Conservation (phyloP, 352 stramenopile genomes). For the Phytophthora vignae region DNA sequence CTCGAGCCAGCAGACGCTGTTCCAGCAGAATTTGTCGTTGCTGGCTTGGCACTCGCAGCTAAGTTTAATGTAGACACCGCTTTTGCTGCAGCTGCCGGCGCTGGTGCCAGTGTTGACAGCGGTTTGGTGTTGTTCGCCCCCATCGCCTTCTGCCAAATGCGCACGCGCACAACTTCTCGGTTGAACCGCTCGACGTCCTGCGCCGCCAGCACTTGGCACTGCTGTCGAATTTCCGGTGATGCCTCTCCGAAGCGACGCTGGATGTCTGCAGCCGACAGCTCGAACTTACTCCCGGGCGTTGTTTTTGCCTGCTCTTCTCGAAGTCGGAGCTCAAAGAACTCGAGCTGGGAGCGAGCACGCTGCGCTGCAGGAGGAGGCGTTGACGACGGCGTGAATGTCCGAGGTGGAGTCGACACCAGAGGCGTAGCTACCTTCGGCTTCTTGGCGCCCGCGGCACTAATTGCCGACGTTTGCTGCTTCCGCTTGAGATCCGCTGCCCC, state of each 20-base stretch:
- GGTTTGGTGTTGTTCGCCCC: conserved; percentile 8
- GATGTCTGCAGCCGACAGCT: conserved; percentile 35
- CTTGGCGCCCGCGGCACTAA: conserved; percentile 7
- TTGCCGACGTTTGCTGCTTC: conserved; percentile 20
- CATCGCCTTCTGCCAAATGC: conserved; percentile 72
- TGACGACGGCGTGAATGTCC: conserved; percentile 46
- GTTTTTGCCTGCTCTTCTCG: conserved; percentile 14
- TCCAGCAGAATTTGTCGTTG: not conserved
- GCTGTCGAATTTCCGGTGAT: conserved; percentile 35
- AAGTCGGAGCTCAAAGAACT: conserved; percentile 56
- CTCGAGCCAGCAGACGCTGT: not conserved
- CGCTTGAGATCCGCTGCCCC: conserved; percentile 28
- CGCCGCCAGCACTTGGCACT: conserved; percentile 56
- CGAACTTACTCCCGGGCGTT: conserved; percentile 7
- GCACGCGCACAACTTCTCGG: conserved; percentile 59
- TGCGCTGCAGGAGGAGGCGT: conserved; percentile 48
- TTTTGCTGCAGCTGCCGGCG: not conserved
- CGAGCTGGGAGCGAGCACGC: conserved; percentile 40
- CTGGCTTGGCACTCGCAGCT: conserved; percentile 1
- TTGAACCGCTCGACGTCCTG: conserved; percentile 70
- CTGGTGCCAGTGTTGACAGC: conserved; percentile 1
- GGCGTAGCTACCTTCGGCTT: conserved; percentile 25
- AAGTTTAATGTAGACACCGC: not conserved
- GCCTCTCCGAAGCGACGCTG: conserved; percentile 38
- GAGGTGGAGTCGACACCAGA: conserved; percentile 6